Base-by-base conservation (phyloP, 768 basidiomycete genomes). In the Trametes coccinea region DNA sequence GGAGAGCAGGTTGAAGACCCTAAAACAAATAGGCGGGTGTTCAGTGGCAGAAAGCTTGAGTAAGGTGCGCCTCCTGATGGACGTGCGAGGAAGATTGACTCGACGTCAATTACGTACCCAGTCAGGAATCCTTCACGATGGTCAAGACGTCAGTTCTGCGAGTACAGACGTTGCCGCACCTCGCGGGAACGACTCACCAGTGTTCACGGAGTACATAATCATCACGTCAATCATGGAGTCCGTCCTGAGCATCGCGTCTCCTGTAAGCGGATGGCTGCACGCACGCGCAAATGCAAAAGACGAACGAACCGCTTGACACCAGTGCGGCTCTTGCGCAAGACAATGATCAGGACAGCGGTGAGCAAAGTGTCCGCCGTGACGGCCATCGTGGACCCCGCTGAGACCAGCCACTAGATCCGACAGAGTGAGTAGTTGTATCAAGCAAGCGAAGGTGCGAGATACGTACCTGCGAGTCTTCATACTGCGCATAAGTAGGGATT, bases 201-300 rank as follows among this genome's bases (percentile, higher is more conserved):
- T 58, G 39, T 58, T 58, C 22, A 58, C 37, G 2, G 56, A 40
- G 31, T 58, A 58, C 37, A 41, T 50, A 11, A 58, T 30, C 37
- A 58, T 50, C 22, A 49, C 27, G 17, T 50, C 48, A 3, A 58
- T n/a, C 39, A 40, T 58, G 6, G 56, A 58, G 39, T 58, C 56
- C 3, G 56, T 58, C 4, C 56, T 58, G 37, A 22, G 16, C 8
- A 14, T 13, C 2, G 11, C 6, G 33, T 22, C 22, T 22, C 22
- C 22, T 22, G 22, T 22, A 22, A 22, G 22, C 22, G 22, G 22
- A 22, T 22, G 22, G 8, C 39, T 13, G 39, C 8, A 39, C 7
- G 39, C 7, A 39, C 13, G 13, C 8, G 8, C 13, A 8, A 13
- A 22, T 22, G 39, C 14, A 16, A 33, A 31, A 9, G 9, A 11